Conservation (phyloP, 2,329 filamentous ascomycete genomes). For the Diplocarpon rosae region DNA sequence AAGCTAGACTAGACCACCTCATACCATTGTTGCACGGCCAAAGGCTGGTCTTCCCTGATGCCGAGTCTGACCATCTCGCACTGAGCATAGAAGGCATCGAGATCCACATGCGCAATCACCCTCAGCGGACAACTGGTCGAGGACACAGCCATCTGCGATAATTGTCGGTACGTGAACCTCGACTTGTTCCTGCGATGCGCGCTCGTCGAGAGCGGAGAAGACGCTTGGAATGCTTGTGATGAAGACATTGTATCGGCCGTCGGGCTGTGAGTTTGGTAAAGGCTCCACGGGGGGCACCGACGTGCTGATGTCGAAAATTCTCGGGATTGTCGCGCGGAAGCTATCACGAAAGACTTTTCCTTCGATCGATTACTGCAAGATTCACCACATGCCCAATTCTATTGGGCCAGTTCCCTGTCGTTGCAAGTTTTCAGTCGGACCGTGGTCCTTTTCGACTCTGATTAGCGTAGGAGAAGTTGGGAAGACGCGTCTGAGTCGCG, state of each 20-base stretch:
- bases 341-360: too few species aligned
- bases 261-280: background rate
- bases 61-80: conserved; percentile 86
- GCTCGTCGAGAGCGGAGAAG: conserved; percentile 32
- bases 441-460: too few species aligned
- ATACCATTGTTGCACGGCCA: conserved; percentile 89
- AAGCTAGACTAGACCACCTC: background rate
- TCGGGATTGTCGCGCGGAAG: too few species aligned
- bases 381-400: too few species aligned
- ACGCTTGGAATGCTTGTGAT: conserved; percentile 34
- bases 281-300: too few species aligned
- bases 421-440: too few species aligned
- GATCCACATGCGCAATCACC: conserved; percentile 82
- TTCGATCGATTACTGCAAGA: too few species aligned
- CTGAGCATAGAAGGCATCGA: conserved; percentile 96
- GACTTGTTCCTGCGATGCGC: conserved; percentile 36
- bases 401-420: too few species aligned
- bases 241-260: conserved; percentile 31
- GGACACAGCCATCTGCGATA: conserved; percentile 63
- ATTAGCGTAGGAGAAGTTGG: too few species aligned
- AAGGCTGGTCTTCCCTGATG: conserved; percentile 60
- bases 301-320: too few species aligned
- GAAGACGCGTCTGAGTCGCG: too few species aligned
- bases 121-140: conserved; percentile 67
- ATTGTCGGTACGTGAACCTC: conserved; percentile 73